Evolutionary conservation across 2,329 filamentous ascomycete species (phyloP), one percentile per base, ranked within the genome.

Genomic region (Colletotrichum karsti): DNA sequence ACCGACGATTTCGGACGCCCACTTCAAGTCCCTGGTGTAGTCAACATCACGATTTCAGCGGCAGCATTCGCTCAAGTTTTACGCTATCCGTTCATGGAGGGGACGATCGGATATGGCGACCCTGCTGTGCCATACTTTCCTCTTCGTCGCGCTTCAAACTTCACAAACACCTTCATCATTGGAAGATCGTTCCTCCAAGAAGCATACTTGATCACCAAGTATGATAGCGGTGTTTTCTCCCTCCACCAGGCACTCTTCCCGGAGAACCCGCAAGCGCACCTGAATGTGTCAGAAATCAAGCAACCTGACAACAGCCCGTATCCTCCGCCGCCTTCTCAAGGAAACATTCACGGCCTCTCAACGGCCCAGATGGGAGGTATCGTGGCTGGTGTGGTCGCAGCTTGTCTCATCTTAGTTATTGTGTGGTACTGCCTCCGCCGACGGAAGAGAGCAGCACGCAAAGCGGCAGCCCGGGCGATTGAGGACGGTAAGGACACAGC

Each of bases 101-200:
- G 78, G 39, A 73, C 75, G 20, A 84, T 86, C 69, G 72, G 77
- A 51, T 85, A 83, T 63, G 81, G 79, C 35, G 79, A 83, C 7
- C 77, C 81, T 8, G 80, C 80, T 37, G 75, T 85, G 9, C 86
- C 84, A 10, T 93, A 93, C 74, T 93, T 93, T 67, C 90, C 91
- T 4, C 81, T 94, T 57, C 85, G 88, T 72, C 81, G 87, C 10
- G 74, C 83, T 20, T 83, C 86, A 63, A 83, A 84, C 37, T 82
- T 81, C 13, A 84, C 88, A 70, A 58, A 63, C 42, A 63, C 63
- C 3, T 86, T 88, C 75, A 86, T 91, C 12, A 84, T 93, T 37
- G 92, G 92, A 7, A 85, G 91, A 35, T 86, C 88, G 0, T 93
- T 93, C 71, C 79, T 94, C 60, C 92, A 93, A 74, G 91, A 93